Evolutionary conservation across 768 basidiomycete genomes (phyloP).

Genomic region (Phylloporus arenicola): DNA sequence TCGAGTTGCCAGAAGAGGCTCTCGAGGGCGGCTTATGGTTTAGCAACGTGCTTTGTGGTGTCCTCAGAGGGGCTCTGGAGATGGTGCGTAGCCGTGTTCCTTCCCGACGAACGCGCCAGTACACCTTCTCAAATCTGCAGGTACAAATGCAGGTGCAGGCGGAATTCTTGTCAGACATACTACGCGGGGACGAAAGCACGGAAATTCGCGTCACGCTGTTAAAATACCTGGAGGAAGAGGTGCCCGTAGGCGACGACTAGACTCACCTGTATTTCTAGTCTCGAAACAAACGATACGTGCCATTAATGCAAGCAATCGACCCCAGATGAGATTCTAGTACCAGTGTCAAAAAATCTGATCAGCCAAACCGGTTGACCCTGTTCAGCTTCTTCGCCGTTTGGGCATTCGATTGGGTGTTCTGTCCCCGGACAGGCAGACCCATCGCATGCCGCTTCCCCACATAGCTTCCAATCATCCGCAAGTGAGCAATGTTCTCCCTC

Average conservation of each 20-base stretch:
- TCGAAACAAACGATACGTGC: background rate
- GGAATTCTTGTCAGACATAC: constrained; percentile 81
- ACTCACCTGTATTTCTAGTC: constrained; percentile 21
- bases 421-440: constrained; percentile 90
- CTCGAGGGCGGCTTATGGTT: constrained; percentile 94
- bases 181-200: constrained; percentile 90
- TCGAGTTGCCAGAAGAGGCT: constrained; percentile 91
- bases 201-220: constrained; percentile 88
- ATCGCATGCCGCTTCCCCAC: constrained; percentile 91
- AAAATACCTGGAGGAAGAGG: constrained; percentile 93
- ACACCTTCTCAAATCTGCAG: constrained; percentile 41
- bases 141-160: constrained; percentile 94
- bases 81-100: constrained; percentile 59
- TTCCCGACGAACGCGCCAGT: constrained; percentile 1
- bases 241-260: constrained; percentile 88
- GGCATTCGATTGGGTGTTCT: constrained; percentile 88
- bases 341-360: constrained; percentile 9
- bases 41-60: constrained; percentile 93
- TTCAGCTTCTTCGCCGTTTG: constrained; percentile 90
- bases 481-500: constrained; percentile 88
- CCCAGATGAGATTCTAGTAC: constrained; percentile 6
- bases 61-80: constrained; percentile 87
- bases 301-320: constrained; percentile 2
- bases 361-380: constrained; percentile 60
- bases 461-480: constrained; percentile 91